Percentiles rank a stretch among this genome's conserved stretches.
These are phyloP conservation scores for Claviceps sp. DNA, from an alignment of 2,329 filamentous ascomycete species.

Conservation along the genomic window DNA sequence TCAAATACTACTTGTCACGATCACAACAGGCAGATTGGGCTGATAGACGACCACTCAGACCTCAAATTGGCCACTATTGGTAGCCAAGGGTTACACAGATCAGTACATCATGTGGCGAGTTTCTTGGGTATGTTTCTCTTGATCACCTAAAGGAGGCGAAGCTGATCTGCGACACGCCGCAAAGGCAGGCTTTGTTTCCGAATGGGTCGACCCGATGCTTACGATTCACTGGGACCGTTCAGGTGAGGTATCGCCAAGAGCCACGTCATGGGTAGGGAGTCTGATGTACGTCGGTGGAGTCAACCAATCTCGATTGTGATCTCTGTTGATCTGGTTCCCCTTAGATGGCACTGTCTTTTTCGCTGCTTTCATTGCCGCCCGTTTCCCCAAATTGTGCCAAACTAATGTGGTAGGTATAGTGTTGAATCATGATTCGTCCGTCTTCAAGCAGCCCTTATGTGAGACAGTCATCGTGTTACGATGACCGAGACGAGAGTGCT, in stretches of 20 bases:
- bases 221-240: background rate
- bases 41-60: background rate
- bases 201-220: background rate
- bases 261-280: background rate
- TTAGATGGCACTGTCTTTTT: background rate
- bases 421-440: background rate
- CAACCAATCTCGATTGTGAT: background rate
- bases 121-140: background rate
- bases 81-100: constrained; percentile 8
- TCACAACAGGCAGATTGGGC: background rate
- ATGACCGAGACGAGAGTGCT: constrained; percentile 1
- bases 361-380: background rate
- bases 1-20: background rate
- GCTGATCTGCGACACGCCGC: constrained; percentile 2
- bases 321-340: background rate
- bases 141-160: background rate
- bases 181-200: background rate
- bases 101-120: constrained; percentile 5
- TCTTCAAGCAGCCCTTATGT: constrained; percentile 2
- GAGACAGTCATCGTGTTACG: constrained; percentile 6
- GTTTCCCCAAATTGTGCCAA: background rate
- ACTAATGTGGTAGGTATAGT: background rate
- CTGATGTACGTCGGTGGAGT: background rate
- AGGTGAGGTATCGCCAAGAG: background rate
- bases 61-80: constrained; percentile 3